Evolutionary conservation across 2,329 filamentous ascomycete genomes (phyloP), one percentile per base, ranked within the genome.

Genomic region (Talaromyces albobiverticillius): DNA sequence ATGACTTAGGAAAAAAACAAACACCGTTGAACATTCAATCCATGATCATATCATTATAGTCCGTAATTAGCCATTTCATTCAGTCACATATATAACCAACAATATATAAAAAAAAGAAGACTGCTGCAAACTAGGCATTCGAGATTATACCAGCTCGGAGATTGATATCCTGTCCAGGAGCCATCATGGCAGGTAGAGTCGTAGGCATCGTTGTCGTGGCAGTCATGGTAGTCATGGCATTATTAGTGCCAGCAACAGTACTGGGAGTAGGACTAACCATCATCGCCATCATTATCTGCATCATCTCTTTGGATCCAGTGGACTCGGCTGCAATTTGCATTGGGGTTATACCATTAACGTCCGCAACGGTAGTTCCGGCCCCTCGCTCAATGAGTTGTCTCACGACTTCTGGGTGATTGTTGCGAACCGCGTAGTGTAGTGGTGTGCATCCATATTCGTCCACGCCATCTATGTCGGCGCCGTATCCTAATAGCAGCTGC

Each of bases 351-450:
- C 50, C 50, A 8, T 38, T 52, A 18, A 52, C 45, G 11, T 52
- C 50, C 25, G 50, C 31, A 22, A 52, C 32, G 11, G 41, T 46
- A 3, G 41, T 46, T 11, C 16, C 26, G 18, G 50, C 50, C 10
- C 50, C 50, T 11, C 42, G 50, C 32, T 52, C 40, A 13, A 52
- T 31, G 9, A 52, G 31, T 4, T 36, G n/a, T 40, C 14, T 55
- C 20, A 51, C 43, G 10, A 48, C 20, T 18, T 51, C 38, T n/a
- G 22, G 11, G n/a, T 48, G 26, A 20, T 46, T 50, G 26, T 51
- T 51, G 4, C 9, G 25, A 16, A 55, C 46, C 10, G 53, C 53
- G 23, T 46, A 55, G 26, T 55, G 53, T 13, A 55, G 36, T 25
- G 53, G 42, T 8, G 49, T 55, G 18, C 48, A 40, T 4, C 53